These are phyloP conservation scores for Priceomyces castillae DNA, from an alignment of 805 yeast genomes.

Conservation along the genomic window DNA sequence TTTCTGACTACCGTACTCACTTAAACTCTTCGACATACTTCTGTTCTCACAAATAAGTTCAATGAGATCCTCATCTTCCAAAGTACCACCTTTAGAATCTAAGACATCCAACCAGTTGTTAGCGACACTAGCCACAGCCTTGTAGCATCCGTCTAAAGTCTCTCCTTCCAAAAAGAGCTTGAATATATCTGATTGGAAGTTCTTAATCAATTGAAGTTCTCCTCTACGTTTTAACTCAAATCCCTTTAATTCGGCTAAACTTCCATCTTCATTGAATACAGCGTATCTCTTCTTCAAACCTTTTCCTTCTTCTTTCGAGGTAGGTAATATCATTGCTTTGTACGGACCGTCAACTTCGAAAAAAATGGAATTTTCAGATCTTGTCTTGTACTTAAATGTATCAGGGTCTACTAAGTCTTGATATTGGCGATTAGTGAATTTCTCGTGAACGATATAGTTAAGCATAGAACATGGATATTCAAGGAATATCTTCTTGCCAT, in stretches of 20 bases:
- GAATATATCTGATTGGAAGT: constrained; percentile 93
- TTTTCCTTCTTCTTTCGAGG: constrained; percentile 96
- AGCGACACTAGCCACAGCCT: constrained; percentile 88
- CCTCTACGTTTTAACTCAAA: constrained; percentile 97
- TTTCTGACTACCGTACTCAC: constrained; percentile 86
- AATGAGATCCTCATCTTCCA: constrained; percentile 91
- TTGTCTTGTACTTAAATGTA: constrained; percentile 65
- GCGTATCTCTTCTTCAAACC: constrained; percentile 96
- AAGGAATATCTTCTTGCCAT: constrained; percentile 72
- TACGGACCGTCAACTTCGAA: constrained; percentile 99
- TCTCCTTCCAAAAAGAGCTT: constrained; percentile 86
- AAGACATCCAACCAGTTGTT: constrained; percentile 94
- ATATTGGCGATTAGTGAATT: constrained; percentile 92
- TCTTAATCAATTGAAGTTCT: constrained; percentile 87
- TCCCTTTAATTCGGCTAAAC: constrained; percentile 93
- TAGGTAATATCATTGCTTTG: constrained; percentile 94
- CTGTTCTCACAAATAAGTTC: constrained; percentile 95
- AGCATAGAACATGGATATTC: constrained; percentile 97
- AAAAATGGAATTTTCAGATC: constrained; percentile 89
- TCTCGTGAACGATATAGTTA: constrained; percentile 85
- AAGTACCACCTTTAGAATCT: constrained; percentile 78
- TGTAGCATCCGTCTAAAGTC: constrained; percentile 75
- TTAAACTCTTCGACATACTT: constrained; percentile 88
- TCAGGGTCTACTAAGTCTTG: constrained; percentile 78
- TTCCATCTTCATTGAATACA: constrained; percentile 91